These are phyloP conservation scores for Lotus japonicus DNA, from an alignment of 306 rosid genomes.

Conservation along the genomic window DNA sequence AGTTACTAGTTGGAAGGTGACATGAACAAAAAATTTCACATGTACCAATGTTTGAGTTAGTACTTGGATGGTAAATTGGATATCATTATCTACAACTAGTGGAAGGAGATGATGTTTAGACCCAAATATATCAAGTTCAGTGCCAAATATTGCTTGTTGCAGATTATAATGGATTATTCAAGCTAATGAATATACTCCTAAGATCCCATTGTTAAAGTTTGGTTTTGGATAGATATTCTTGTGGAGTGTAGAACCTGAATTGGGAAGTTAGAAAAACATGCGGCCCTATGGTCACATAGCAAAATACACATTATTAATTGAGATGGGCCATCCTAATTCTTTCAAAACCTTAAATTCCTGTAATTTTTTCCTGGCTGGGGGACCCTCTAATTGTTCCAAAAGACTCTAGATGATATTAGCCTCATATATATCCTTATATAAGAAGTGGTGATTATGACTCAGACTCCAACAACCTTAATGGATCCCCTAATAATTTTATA, in stretches of 20 bases:
- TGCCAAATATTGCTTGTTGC: neutral
- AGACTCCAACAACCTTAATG: constrained; percentile 24
- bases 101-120: neutral
- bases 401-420: neutral
- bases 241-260: constrained; percentile 1
- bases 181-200: neutral
- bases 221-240: neutral
- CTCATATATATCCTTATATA: neutral
- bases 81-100: neutral
- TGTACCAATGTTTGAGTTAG: neutral
- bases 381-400: neutral
- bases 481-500: neutral
- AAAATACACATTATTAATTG: too few species aligned
- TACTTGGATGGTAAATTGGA: neutral
- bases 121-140: neutral
- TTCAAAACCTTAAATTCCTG: too few species aligned
- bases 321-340: too few species aligned
- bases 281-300: too few species aligned
- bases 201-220: neutral
- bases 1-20: neutral
- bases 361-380: too few species aligned
- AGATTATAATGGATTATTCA: neutral
- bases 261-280: neutral
- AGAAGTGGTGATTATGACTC: constrained; percentile 30
- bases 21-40: neutral